Conservation (phyloP, 2,329 filamentous ascomycete species). For the Bipolaris zeicola region DNA sequence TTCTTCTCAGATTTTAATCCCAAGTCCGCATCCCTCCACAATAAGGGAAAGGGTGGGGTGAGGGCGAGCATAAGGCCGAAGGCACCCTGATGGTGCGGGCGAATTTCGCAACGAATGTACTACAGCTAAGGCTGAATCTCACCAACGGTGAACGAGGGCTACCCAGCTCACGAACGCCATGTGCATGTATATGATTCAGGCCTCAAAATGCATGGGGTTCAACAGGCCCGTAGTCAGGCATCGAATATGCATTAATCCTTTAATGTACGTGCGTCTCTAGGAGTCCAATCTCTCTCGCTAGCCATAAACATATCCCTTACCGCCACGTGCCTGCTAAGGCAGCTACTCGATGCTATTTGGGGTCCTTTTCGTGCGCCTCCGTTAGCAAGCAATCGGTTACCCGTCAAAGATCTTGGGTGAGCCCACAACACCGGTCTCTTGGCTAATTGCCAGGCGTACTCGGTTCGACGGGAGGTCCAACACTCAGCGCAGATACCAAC, state of each 20-base stretch:
- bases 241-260: neutral
- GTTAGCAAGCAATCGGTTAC: slow-evolving; percentile 23
- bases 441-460: slow-evolving; percentile 52
- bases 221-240: neutral
- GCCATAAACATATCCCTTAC: slow-evolving; percentile 50
- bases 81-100: neutral
- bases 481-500: slow-evolving; percentile 55
- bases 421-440: slow-evolving; percentile 56
- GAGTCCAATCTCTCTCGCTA: slow-evolving; percentile 45
- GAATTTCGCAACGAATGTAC: neutral
- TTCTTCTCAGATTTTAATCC: neutral
- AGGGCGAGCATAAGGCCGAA: neutral
- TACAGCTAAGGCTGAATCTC: neutral
- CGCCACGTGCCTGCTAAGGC: slow-evolving; percentile 39
- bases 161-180: neutral
- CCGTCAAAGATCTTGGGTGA: slow-evolving; percentile 26
- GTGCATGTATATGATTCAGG: neutral
- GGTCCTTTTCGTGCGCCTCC: slow-evolving; percentile 25
- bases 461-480: slow-evolving; percentile 48
- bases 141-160: neutral
- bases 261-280: neutral
- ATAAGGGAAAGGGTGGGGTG: neutral
- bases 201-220: neutral
- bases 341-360: slow-evolving; percentile 33
- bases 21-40: neutral